Conservation (phyloP, 495 filamentous ascomycete species). For the Aspergillus leporis region DNA sequence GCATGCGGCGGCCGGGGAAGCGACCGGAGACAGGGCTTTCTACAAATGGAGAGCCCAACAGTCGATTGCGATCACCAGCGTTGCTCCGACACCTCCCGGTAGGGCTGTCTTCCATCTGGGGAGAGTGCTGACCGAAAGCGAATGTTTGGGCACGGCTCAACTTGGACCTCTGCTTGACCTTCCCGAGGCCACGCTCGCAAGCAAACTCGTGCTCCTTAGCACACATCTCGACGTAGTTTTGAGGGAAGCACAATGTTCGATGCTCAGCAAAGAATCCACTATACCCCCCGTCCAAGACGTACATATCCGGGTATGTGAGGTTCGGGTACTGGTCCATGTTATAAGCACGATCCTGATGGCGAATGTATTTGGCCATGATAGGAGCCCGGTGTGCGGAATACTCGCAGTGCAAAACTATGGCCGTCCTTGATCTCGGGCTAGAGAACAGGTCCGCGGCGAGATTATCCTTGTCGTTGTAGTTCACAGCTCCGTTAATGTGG, state of each 20-base stretch:
- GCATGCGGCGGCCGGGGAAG: constrained; percentile 65
- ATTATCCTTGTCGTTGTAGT: constrained; percentile 92
- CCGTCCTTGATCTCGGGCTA: constrained; percentile 63
- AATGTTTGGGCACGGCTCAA: constrained; percentile 89
- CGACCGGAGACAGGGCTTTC: constrained; percentile 55
- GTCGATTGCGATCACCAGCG: constrained; percentile 30
- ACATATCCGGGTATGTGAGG: constrained; percentile 91
- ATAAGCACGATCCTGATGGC: constrained; percentile 76
- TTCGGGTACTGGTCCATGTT: constrained; percentile 84
- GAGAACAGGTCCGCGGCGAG: constrained; percentile 78
- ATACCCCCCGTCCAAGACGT: constrained; percentile 96
- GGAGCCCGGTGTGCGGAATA: constrained; percentile 98
- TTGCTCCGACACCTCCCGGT: constrained; percentile 61
- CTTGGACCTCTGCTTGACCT: constrained; percentile 79
- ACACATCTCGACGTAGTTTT: constrained; percentile 95
- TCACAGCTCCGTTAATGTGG: constrained; percentile 88
- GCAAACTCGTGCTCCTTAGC: constrained; percentile 84
- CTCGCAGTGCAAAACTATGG: constrained; percentile 95
- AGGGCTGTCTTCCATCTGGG: constrained; percentile 75
- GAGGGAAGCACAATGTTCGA: constrained; percentile 78
- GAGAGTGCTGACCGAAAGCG: constrained; percentile 75
- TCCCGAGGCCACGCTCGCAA: constrained; percentile 91
- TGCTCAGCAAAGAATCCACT: constrained; percentile 84
- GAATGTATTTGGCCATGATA: constrained; percentile 80
- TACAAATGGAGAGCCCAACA: constrained; percentile 53